Evolutionary conservation across 192 early-diverging fungal genomes (phyloP), one percentile per base, ranked within the genome.

Genomic region (Lobulomyces angularis): DNA sequence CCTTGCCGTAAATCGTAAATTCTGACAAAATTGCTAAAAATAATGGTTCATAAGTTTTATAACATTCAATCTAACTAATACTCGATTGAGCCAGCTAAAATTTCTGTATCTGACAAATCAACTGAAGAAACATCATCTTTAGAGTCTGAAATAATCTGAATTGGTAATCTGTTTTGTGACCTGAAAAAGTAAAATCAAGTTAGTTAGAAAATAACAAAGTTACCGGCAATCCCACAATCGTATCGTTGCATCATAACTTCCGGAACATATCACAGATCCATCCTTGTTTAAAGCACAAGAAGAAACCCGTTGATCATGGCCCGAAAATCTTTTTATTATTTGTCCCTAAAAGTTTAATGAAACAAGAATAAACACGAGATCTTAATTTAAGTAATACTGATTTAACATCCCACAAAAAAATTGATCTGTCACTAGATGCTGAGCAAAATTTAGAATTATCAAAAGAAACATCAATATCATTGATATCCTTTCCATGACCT

Each of bases 61-160:
- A 24, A 37, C 9, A 7, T 19, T 1, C 24, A 18, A 26, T 14
- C n/a, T 12, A 26, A 3, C 21, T 1, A 33, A 11, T 23, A 7
- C 0, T 21, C 37, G 16, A 55, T 16, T 11, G 12, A 8, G 26
- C 80, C 82, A 23, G 80, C 62, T 27, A 93, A 48, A 22, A 97
- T 74, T 55, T 90, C 77, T 12, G 61, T 50, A 16, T 67, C 80
- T 21, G 61, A 49, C n/a, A 95, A 48, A 19, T 70, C 59, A 14
- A 97, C 59, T 3, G 81, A 77, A 25, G 82, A 77, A 1, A 97
- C 71, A 31, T 82, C 82, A 44, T 97, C 93, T 53, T 86, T 86
- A 29, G 80, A 71, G 7, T 90, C 88, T 16, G 75, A 69, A 7
- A 95, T 42, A 1, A 83, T 54, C 47, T 97, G 93, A 22, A 97